A percentile compares a stretch with the other conserved stretches of the same genome.
phyloP scores from a whole-genome alignment of 805 yeast species.

The Hyphopichia homilentoma region DNA sequence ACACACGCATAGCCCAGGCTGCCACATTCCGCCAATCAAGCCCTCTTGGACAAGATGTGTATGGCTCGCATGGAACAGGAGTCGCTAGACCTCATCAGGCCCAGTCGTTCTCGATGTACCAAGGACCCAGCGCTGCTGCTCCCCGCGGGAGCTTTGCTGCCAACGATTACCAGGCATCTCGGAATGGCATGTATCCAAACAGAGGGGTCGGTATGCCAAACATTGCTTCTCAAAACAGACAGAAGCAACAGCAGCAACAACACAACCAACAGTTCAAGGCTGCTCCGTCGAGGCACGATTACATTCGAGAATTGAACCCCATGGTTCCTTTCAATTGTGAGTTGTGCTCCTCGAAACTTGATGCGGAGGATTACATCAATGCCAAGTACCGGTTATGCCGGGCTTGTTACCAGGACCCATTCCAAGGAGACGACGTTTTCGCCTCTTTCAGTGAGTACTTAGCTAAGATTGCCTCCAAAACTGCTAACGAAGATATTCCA shows the following conservation, averaged over 20 bases:
- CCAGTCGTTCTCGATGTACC: background rate
- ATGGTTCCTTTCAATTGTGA: conserved; percentile 17
- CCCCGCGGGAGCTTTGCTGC: background rate
- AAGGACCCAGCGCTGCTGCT: background rate
- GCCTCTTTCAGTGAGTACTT: conserved; percentile 26
- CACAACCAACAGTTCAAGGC: background rate
- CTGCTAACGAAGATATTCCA: conserved; percentile 8
- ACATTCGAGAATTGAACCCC: conserved; percentile 6
- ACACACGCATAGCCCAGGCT: background rate
- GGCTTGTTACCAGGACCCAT: conserved; percentile 28
- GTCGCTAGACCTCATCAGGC: background rate
- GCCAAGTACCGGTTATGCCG: conserved; percentile 24
- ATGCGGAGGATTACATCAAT: conserved; percentile 20
- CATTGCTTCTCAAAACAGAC: no score
- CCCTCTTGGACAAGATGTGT: background rate
- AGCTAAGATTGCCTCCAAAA: conserved; percentile 13
- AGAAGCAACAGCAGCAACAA: conserved; percentile 6
- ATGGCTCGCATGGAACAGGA: background rate
- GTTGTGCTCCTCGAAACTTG: conserved; percentile 21
- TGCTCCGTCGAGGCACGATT: conserved; percentile 6
- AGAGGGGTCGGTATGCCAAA: no score
- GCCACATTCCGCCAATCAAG: background rate
- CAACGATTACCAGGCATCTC: background rate
- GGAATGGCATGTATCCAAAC: no score
- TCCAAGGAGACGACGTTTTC: conserved; percentile 19